These are phyloP conservation scores for Chrysopogon serrulatus DNA, from an alignment of 176 grass and related monocot species.

Conservation along the genomic window DNA sequence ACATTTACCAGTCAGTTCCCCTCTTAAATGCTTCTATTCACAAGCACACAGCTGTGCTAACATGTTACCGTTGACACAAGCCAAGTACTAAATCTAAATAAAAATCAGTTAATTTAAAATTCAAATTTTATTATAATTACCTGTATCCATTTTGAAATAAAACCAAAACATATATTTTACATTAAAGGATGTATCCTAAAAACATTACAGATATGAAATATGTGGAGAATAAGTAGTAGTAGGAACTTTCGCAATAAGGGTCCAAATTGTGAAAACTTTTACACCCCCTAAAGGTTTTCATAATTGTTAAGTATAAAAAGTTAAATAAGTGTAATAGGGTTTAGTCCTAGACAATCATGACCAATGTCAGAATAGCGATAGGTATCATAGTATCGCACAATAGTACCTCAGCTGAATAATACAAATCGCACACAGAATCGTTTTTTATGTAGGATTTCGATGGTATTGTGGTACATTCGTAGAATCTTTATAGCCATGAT, in stretches of 20 bases:
- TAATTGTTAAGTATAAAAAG: neutral
- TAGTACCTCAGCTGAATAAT: no score
- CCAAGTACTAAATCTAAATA: neutral
- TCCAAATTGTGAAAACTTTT: neutral
- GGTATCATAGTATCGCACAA: no score
- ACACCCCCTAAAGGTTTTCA: neutral
- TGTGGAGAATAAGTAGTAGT: neutral
- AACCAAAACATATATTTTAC: neutral
- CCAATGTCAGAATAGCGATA: no score
- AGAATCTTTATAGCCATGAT: no score
- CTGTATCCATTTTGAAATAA: neutral
- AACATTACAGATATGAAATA: neutral
- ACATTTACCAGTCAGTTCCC: conserved; percentile 6
- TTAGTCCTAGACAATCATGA: neutral
- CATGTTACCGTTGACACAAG: neutral
- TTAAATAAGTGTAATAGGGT: neutral
- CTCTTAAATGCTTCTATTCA: neutral
- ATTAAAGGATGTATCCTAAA: neutral
- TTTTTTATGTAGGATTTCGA: no score
- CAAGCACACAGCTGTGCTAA: neutral
- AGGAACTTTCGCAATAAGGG: neutral
- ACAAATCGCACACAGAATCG: no score
- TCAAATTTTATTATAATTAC: neutral
- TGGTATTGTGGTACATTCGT: no score
- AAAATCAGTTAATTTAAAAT: neutral